These are phyloP conservation scores for Aspergillus latus DNA, from an alignment of 2,329 filamentous ascomycete species.

Conservation along the genomic window DNA sequence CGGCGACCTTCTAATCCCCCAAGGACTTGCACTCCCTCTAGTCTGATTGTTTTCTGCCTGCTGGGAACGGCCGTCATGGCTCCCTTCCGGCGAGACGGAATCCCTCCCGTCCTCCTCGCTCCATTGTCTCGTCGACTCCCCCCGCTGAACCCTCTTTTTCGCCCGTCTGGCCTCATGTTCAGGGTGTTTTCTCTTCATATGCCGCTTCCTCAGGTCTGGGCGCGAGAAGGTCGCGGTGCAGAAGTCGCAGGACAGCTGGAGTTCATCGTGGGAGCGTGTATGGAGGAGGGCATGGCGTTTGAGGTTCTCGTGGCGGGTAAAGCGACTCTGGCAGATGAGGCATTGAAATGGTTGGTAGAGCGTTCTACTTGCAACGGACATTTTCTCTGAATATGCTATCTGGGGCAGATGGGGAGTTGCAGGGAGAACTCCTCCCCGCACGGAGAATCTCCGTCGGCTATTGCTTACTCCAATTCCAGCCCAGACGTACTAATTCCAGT, in stretches of 20 bases:
- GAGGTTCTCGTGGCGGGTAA: conserved; percentile 44
- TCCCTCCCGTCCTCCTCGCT: neutral
- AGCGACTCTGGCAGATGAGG: conserved; percentile 39
- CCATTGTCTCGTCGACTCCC: neutral
- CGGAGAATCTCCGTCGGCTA: neutral
- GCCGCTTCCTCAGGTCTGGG: conserved; percentile 41
- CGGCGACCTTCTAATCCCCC: neutral
- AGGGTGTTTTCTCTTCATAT: conserved; percentile 46
- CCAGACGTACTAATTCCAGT: neutral
- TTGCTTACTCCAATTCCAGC: neutral
- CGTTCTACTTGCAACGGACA: neutral
- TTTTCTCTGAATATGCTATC: neutral
- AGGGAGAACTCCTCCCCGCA: neutral
- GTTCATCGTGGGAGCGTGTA: conserved; percentile 30
- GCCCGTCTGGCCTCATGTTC: conserved; percentile 21
- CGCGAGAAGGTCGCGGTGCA: conserved; percentile 45
- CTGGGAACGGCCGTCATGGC: neutral
- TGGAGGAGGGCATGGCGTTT: conserved; percentile 46
- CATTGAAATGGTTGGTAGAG: conserved; percentile 44
- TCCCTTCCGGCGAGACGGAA: neutral
- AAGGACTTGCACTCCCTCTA: neutral
- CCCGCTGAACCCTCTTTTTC: conserved; percentile 5
- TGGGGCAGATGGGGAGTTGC: neutral
- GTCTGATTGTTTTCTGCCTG: neutral
- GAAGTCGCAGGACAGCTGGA: conserved; percentile 37